phyloP scores from a whole-genome alignment of 805 yeast species.

The Jamesozyma gamospora region DNA sequence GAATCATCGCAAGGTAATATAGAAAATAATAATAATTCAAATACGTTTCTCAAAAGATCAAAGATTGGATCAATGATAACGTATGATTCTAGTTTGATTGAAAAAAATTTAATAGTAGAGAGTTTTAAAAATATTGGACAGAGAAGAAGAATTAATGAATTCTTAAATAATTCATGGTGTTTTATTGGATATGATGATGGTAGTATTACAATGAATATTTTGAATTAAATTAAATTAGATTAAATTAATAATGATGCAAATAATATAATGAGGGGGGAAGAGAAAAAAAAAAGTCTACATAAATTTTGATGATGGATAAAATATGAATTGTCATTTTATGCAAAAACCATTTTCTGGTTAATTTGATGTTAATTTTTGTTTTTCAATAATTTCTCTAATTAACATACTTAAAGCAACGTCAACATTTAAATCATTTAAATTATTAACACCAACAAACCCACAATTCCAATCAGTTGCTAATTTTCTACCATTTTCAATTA shows the following conservation, averaged over 20 bases:
- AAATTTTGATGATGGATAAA: no score
- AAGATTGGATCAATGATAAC: slow-evolving; percentile 5
- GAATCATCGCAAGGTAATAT: slow-evolving; percentile 21
- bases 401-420: slow-evolving; percentile 50
- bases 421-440: slow-evolving; percentile 38
- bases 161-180: slow-evolving; percentile 18
- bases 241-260: not conserved
- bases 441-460: slow-evolving; percentile 57
- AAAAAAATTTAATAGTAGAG: not conserved
- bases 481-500: slow-evolving; percentile 47
- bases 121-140: not conserved
- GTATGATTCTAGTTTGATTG: slow-evolving; percentile 1
- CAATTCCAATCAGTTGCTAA: slow-evolving; percentile 54
- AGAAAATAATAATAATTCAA: slow-evolving; percentile 1
- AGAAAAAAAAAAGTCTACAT: not conserved
- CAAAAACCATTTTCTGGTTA: no score
- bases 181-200: slow-evolving; percentile 29
- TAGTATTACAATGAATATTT: slow-evolving; percentile 12
- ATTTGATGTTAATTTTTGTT: slow-evolving; percentile 21
- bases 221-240: slow-evolving; percentile 1
- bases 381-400: slow-evolving; percentile 51
- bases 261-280: not conserved
- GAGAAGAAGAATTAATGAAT: not conserved
- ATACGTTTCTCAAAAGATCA: not conserved
- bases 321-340: no score